Conservation (phyloP, 108 stramenopile species). For the Schizochytrium sp. region DNA sequence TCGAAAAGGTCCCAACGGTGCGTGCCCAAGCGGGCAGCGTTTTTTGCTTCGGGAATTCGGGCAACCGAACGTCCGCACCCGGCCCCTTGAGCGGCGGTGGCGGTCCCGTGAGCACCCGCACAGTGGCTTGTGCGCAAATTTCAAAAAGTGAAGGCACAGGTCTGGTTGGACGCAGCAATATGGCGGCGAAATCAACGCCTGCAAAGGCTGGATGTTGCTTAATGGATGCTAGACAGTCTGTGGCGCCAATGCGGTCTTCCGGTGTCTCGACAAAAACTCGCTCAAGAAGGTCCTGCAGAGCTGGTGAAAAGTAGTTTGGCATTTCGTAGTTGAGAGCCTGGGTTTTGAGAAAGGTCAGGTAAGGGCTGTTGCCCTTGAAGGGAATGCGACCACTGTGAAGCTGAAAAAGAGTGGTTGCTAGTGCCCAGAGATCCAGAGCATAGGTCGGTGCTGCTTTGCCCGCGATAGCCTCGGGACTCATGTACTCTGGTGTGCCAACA, state of each 20-base stretch:
- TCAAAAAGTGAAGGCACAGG: background rate
- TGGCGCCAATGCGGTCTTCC: background rate
- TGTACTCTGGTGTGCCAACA: constrained; percentile 97
- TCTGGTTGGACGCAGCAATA: background rate
- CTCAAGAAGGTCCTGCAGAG: background rate
- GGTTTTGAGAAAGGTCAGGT: constrained; percentile 13
- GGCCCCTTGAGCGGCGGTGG: background rate
- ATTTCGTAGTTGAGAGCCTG: constrained; percentile 14
- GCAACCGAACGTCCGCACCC: background rate
- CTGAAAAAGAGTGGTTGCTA: constrained; percentile 13
- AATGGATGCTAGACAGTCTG: background rate
- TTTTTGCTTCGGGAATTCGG: background rate
- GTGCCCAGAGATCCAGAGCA: constrained; percentile 23
- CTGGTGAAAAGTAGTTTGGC: background rate
- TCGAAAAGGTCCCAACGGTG: background rate
- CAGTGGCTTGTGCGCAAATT: background rate
- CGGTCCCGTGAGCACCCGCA: background rate
- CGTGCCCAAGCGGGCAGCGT: background rate
- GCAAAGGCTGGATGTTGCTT: background rate
- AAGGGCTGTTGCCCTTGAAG: background rate
- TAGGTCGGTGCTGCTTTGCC: constrained; percentile 35
- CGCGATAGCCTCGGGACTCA: constrained; percentile 86
- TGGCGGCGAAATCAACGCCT: background rate
- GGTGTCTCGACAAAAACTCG: background rate
- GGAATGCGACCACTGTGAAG: background rate